Base-by-base conservation (phyloP, 352 stramenopile genomes). In the Phytophthora gonapodyides region DNA sequence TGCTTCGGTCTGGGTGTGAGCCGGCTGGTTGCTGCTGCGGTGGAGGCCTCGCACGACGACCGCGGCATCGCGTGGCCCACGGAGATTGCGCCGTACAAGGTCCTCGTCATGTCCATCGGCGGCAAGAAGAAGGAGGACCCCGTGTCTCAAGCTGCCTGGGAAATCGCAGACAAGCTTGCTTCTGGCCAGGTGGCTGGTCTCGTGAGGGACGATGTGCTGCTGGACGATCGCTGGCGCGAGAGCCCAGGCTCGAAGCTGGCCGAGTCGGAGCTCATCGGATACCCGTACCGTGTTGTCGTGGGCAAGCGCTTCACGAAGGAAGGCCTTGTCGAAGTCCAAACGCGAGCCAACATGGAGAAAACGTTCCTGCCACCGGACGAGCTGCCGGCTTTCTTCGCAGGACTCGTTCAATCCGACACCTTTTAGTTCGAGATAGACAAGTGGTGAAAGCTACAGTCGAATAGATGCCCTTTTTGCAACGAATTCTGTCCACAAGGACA, bases 1-100 rank as follows among this genome's bases (percentile, higher is more conserved):
- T 97, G 89, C 64, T 97, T 86, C 59, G 89, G 89, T 38, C 87
- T 97, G 69, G 89, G 89, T 47, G 77, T 97, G 50, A 81, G 83
- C 30, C 85, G 89, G 10, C 56, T 97, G 27, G 73, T 97, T 16
- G 87, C 89, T 30, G 86, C 85, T 1, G 60, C 88, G 12, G 88
- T 97, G 11, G 89, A 97, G 49, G 82, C 78, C 21, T 87, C 69
- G 8, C 86, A 94, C 47, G 88, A 96, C 64, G 57, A 76, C 16
- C 53, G 88, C 19, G 88, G 88, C 0, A 94, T 96, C 54, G 67
- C 89, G 6, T 97, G 88, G 88, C 88, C 88, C 3, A 67, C 66
- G 1, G 83, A 80, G 16, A 89, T 97, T 49, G 86, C 85, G 9
- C 88, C 88, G 27, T 97, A 79, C 63, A 85, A 94, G 48, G 79